Base-by-base conservation (phyloP, 1,139 yeast genomes). In the Eremothecium coryli region DNA sequence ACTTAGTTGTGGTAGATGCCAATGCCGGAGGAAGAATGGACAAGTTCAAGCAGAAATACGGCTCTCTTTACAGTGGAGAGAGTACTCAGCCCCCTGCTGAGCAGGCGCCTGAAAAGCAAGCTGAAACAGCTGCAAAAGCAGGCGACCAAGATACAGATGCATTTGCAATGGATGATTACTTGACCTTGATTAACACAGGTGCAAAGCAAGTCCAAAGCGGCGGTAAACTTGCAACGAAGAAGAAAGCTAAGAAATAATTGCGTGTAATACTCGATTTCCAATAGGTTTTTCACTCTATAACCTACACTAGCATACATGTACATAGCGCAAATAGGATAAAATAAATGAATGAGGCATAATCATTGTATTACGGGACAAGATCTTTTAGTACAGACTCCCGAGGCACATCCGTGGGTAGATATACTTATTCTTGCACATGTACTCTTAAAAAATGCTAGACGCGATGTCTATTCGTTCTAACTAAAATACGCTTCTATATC, bases 1-100 rank as follows among this genome's bases (percentile, higher is more conserved):
- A 86, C 56, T 66, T 85, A 50, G 72, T 72, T 38, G 71, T 79
- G 26, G 69, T 73, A 24, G 95, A 85, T 58, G 79, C 82, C 21
- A 84, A 76, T 55, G 82, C 93, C 10, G 79, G 86, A 36, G 95
- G 95, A 47, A 80, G 78, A 60, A 65, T 88, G 56, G 82, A 81
- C 58, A 82, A 75, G 62, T 90, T 88, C 71, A 82, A 77, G 61
- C 73, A 77, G 59, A 82, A 74, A 63, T 88, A 70, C 52, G 47
- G 52, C 17, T 63, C 80, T 35, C 64, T 76, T 39, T 80, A 72
- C 48, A 67, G 65, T 26, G 47, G 51, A 23, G 51, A 49, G 38
- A 58, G 52, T 27, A 38, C 39, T 16, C 32, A 29, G 4, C 40
- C 37, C 11, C 38, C 37, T 6, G 24, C 41, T 15, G 50, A 44